Base-by-base conservation (phyloP, 2,329 filamentous ascomycete species). In the Aspergillus persii region DNA sequence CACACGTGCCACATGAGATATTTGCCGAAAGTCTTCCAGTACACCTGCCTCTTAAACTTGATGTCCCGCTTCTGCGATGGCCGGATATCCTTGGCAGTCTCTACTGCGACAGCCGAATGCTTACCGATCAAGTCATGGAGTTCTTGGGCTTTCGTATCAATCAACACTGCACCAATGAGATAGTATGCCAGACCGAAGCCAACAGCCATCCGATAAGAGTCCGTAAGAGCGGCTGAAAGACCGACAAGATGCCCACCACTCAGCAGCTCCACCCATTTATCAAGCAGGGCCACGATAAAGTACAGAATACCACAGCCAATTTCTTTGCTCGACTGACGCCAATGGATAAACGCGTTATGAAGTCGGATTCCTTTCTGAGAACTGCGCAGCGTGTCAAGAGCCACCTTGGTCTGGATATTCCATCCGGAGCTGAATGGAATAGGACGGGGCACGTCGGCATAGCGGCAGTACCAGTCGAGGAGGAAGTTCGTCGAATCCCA, bases 171-270 rank as follows among this genome's bases (percentile, higher is more conserved):
- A 29, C 83, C 82, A 27, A 85, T 77, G 18, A 85, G 73, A 63
- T 85, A 86, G 67, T 85, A 86, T 0, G 81, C 81, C 36, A 86
- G 73, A n/a, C 81, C 80, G 61, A 85, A 84, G 1, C 83, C 83
- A 26, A 84, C 77, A 39, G 80, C 76, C 59, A 81, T 71, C 9
- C 80, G 76, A 56, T 76, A 74, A 1, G 74, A 68, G 11, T 75
- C 70, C 46, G 74, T 75, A 29, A 71, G 50, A 15, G 69, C 66
- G 4, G 69, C 62, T 2, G 70, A 69, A 9, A 83, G 68, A 59
- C 79, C 79, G 15, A 79, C 63, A 0, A 78, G 60, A 18, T 74
- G 68, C 18, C 73, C 74, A 15, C 81, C 81, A 56, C 77, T 77
- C 12, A 84, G 67, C 3, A 85, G 65, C 30, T 77, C 74, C 4